Evolutionary conservation across 441 rosid species (phyloP).

Genomic region (Pelargonium exstipulatum): DNA sequence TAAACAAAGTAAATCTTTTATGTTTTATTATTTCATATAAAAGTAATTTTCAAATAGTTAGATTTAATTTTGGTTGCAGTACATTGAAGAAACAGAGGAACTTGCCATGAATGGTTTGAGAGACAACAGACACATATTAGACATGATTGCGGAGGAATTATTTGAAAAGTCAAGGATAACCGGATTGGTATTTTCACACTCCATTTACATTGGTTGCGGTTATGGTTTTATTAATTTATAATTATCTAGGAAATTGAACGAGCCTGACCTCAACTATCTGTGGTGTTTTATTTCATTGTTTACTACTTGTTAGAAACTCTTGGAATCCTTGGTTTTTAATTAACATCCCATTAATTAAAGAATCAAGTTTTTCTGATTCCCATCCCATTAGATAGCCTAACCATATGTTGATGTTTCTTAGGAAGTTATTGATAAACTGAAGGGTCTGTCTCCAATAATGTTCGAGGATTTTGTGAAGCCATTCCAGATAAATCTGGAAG

Average conservation of each 20-base stretch:
- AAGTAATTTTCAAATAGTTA: constrained; percentile 14
- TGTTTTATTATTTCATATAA: not conserved
- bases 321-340: not conserved
- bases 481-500: constrained; percentile 59
- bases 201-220: not conserved
- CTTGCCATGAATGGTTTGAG: constrained; percentile 78
- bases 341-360: not conserved
- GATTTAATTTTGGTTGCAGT: constrained; percentile 45
- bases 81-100: constrained; percentile 88
- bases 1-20: not conserved
- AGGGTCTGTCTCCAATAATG: constrained; percentile 57
- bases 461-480: constrained; percentile 89
- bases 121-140: constrained; percentile 65
- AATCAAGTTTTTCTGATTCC: too few species aligned
- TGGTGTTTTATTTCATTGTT: not conserved
- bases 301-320: not conserved
- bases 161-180: constrained; percentile 79
- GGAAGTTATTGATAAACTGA: constrained; percentile 81
- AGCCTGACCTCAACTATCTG: not conserved
- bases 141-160: constrained; percentile 55
- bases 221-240: not conserved
- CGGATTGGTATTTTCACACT: constrained; percentile 62
- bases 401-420: constrained; percentile 23
- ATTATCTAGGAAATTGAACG: not conserved
- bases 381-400: not conserved